Evolutionary conservation across 1,139 yeast species (phyloP), one percentile per base, ranked within the genome.

Genomic region (Geotrichum siamense): DNA sequence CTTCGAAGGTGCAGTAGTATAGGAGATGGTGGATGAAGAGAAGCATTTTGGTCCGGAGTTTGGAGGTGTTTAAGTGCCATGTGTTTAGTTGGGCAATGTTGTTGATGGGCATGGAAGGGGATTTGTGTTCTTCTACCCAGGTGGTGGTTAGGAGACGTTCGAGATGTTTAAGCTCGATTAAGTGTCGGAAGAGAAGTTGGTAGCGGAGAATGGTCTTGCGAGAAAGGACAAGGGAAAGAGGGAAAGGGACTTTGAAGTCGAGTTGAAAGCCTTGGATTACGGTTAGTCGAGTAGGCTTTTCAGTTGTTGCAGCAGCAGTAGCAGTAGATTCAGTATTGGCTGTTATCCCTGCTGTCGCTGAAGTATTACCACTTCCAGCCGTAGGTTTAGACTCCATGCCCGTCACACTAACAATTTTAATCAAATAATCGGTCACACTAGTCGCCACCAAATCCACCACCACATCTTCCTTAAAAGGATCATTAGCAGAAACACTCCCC

Each of bases 181-280:
- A 68, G 52, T 84, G 79, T 52, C 96, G 76, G 55, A 84, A 86
- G 46, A 87, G 65, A 26, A 86, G 68, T 60, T 89, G 96, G 57
- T 82, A 87, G 49, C 93, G 87, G 40, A 79, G 73, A 27, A 86
- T 70, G 25, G 82, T 76, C 35, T 85, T 81, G 48, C 80, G 75
- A 21, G 83, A 78, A 2, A 87, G 65, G 1, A 91, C 70, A 31
- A 89, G 68, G 52, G 87, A 86, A 39, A 87, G 64, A 0, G 99
- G 99, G 58, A 86, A 93, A 5, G 96, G 96, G 17, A 89, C 68
- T 22, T 72, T 68, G 28, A 85, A 61, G 43, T 84, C 83, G 34
- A 87, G 67, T 52, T 79, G 82, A 12, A 87, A 60, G 35, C 76
- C 76, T 54, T 80, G 75, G 5, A 76, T 67, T 12, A 78, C 74